These are phyloP conservation scores for Groenewaldozyma salmanticensis DNA, from an alignment of 805 yeast genomes.

Conservation along the genomic window DNA sequence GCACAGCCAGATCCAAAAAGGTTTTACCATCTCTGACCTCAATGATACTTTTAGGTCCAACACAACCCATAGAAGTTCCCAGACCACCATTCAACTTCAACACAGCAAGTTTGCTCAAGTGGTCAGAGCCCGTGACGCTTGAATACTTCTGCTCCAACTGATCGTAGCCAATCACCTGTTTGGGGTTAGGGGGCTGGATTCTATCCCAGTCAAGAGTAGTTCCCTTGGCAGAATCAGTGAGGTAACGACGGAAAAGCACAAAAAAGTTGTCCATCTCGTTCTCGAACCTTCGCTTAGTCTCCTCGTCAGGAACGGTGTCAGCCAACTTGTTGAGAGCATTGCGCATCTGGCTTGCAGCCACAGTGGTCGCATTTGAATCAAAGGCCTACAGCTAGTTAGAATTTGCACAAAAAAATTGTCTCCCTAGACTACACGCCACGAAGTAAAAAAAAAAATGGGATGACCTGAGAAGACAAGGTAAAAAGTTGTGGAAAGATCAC, in stretches of 20 bases:
- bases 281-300: slow-evolving; percentile 50
- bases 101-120: slow-evolving; percentile 81
- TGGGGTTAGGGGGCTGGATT: slow-evolving; percentile 81
- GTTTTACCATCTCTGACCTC: slow-evolving; percentile 99
- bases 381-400: slow-evolving; percentile 44
- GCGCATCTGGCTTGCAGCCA: slow-evolving; percentile 97
- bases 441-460: background rate
- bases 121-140: slow-evolving; percentile 28
- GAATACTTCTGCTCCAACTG: slow-evolving; percentile 34
- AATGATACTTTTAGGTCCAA: slow-evolving; percentile 92
- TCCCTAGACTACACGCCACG: background rate
- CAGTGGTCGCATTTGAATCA: slow-evolving; percentile 88
- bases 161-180: slow-evolving; percentile 78
- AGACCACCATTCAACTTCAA: slow-evolving; percentile 95
- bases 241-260: slow-evolving; percentile 83
- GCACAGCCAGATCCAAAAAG: slow-evolving; percentile 86
- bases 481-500: background rate
- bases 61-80: slow-evolving; percentile 99
- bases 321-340: slow-evolving; percentile 84
- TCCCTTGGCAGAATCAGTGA: slow-evolving; percentile 81
- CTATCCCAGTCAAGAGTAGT: slow-evolving; percentile 87
- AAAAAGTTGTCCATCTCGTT: slow-evolving; percentile 91
- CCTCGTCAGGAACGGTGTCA: slow-evolving; percentile 56
- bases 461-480: background rate
- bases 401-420: background rate